A percentile compares a stretch with the other conserved stretches of the same genome.
These are phyloP conservation scores for Aegilops umbellulata DNA, from an alignment of 176 grass and related monocot species.

Conservation along the genomic window DNA sequence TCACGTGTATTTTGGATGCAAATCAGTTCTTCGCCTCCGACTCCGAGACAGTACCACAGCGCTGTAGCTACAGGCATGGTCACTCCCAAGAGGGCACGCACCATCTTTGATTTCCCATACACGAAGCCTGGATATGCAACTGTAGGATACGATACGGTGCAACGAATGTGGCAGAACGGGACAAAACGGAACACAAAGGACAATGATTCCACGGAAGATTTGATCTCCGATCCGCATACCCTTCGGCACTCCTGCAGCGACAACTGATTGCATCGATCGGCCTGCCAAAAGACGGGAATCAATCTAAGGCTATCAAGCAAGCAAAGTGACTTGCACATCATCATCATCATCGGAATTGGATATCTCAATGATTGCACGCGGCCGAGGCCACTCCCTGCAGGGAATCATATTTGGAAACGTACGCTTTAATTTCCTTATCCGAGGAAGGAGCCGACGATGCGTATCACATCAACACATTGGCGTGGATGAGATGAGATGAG, in stretches of 20 bases:
- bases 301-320: background rate
- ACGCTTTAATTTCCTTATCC: conserved; percentile 16
- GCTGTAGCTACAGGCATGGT: background rate
- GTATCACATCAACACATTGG: background rate
- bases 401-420: background rate
- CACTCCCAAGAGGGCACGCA: background rate
- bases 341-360: conserved; percentile 3
- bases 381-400: background rate
- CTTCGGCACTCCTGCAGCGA: background rate
- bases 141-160: conserved; percentile 18
- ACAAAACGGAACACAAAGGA: background rate
- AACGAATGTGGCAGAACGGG: background rate
- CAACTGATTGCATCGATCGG: conserved; percentile 3
- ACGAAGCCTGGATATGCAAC: background rate
- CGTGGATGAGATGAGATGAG: conserved; percentile 1
- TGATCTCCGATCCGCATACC: background rate
- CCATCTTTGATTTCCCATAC: background rate
- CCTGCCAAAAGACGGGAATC: background rate
- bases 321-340: conserved; percentile 13
- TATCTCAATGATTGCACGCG: conserved; percentile 27
- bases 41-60: background rate
- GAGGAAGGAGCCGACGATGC: background rate
- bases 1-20: background rate
- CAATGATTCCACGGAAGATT: conserved; percentile 23
- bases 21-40: background rate